Conservation (phyloP, 2,329 filamentous ascomycete genomes). For the Pezicula carpinea region DNA sequence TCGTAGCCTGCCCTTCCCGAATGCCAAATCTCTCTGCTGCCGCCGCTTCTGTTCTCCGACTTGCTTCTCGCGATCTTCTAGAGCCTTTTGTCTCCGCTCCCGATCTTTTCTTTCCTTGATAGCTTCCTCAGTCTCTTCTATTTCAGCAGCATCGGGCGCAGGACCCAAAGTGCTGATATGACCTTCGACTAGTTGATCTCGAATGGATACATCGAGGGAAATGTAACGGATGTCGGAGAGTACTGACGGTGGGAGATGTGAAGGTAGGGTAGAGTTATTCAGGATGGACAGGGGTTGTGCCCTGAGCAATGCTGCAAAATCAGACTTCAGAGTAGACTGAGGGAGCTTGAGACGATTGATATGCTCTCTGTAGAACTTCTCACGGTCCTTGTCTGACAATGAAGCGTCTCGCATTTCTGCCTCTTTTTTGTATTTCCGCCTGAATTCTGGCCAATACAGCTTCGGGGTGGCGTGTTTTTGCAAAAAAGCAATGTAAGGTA, state of each 20-base stretch:
- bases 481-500: slow-evolving; percentile 78
- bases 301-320: slow-evolving; percentile 62
- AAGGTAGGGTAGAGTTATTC: slow-evolving; percentile 52
- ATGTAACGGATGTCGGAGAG: slow-evolving; percentile 67
- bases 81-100: slow-evolving; percentile 59
- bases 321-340: slow-evolving; percentile 61
- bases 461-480: slow-evolving; percentile 81
- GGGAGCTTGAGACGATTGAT: slow-evolving; percentile 63
- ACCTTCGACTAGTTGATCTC: slow-evolving; percentile 61
- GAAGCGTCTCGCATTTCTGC: slow-evolving; percentile 70
- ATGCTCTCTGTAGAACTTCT: slow-evolving; percentile 76
- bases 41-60: slow-evolving; percentile 60
- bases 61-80: slow-evolving; percentile 57
- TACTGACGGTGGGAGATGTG: slow-evolving; percentile 56
- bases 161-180: slow-evolving; percentile 61
- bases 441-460: slow-evolving; percentile 96
- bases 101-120: slow-evolving; percentile 46
- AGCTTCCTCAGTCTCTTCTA: slow-evolving; percentile 47
- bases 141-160: slow-evolving; percentile 44
- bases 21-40: slow-evolving; percentile 54
- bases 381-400: slow-evolving; percentile 70
- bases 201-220: slow-evolving; percentile 53
- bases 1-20: slow-evolving; percentile 55
- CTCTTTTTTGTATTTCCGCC: slow-evolving; percentile 82
- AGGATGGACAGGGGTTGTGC: slow-evolving; percentile 53